Percentiles rank a stretch among this genome's conserved stretches.
Conservation (phyloP, 2,329 filamentous ascomycete genomes). For the Cordyceps farinosa region DNA sequence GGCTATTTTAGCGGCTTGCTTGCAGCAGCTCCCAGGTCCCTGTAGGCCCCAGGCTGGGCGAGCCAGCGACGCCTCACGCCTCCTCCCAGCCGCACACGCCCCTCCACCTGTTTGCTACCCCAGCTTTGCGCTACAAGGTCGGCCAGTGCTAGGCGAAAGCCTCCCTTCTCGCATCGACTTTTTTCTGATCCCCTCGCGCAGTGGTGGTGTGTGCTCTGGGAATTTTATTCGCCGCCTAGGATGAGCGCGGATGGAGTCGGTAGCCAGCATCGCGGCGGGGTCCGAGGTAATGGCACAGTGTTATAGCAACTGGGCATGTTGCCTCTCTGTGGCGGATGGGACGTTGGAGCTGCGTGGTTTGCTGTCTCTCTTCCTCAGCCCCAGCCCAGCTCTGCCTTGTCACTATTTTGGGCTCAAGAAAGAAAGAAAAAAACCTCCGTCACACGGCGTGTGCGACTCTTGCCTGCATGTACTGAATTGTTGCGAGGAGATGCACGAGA, state of each 20-base stretch:
- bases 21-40: not conserved
- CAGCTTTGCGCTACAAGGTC: conserved; percentile 13
- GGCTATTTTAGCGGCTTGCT: not conserved
- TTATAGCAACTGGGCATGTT: not conserved
- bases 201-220: not conserved
- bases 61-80: not conserved
- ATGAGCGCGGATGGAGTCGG: not conserved
- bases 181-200: not conserved
- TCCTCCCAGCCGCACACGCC: conserved; percentile 6
- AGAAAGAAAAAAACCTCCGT: not conserved
- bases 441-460: not conserved
- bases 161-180: not conserved
- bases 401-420: not conserved
- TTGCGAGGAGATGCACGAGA: not conserved
- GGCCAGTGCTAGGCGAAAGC: not conserved
- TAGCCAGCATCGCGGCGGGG: not conserved
- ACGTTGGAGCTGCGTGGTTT: not conserved
- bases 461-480: not conserved
- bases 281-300: not conserved
- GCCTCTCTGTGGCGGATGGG: not conserved
- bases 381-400: not conserved
- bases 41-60: not conserved
- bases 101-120: conserved; percentile 1
- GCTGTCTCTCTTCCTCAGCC: not conserved
- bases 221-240: not conserved